Evolutionary conservation across 306 rosid species (phyloP).

Genomic region (Gleditsia sinensis): DNA sequence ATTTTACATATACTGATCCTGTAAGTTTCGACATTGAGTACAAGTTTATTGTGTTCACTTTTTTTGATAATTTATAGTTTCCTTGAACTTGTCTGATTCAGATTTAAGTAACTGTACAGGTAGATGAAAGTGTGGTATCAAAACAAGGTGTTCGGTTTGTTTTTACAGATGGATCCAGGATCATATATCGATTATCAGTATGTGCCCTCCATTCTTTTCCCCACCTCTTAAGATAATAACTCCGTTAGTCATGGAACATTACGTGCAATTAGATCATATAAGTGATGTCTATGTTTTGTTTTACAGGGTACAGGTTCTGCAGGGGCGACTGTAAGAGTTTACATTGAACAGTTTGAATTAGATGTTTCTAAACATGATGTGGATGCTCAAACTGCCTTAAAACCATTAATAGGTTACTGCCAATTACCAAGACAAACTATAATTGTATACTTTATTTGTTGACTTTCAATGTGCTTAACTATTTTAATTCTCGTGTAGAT

Average conservation of each 20-base stretch:
- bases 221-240: background rate
- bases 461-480: background rate
- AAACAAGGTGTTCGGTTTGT: constrained; percentile 96
- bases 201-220: constrained; percentile 25
- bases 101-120: constrained; percentile 47
- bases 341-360: constrained; percentile 88
- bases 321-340: constrained; percentile 91
- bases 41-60: constrained; percentile 15
- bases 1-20: constrained; percentile 83
- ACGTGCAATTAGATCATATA: background rate
- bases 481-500: constrained; percentile 52
- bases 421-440: constrained; percentile 5
- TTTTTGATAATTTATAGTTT: constrained; percentile 11
- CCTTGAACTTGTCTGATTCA: constrained; percentile 13
- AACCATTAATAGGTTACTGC: constrained; percentile 79
- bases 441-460: background rate
- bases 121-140: constrained; percentile 85
- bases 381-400: constrained; percentile 89
- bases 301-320: constrained; percentile 97
- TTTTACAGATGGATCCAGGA: constrained; percentile 94
- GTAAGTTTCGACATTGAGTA: constrained; percentile 49
- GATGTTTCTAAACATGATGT: constrained; percentile 73
- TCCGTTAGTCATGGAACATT: constrained; percentile 11
- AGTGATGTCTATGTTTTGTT: constrained; percentile 19
- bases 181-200: constrained; percentile 95